Evolutionary conservation across 2,329 filamentous ascomycete species (phyloP).

Genomic region (Rutstroemia sp.): DNA sequence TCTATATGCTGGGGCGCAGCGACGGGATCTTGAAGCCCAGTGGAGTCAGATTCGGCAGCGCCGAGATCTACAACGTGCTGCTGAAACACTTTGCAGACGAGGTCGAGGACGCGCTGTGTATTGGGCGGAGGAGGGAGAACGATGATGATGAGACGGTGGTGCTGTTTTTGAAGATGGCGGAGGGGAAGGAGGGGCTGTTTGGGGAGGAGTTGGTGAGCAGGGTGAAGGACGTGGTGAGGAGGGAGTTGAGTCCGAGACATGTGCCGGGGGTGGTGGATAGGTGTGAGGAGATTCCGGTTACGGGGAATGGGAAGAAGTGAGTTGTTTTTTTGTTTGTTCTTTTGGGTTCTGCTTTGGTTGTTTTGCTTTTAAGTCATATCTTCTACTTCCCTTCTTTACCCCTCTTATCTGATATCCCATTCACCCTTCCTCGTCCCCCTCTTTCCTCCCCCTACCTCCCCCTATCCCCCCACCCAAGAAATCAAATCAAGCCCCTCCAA

Average conservation of each 20-base stretch:
- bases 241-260: slow-evolving; percentile 80
- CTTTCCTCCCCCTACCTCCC: neutral
- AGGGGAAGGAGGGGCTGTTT: slow-evolving; percentile 34
- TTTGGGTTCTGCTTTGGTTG: too few species aligned
- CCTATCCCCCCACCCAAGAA: neutral
- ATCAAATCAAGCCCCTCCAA: neutral
- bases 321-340: slow-evolving; percentile 29
- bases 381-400: neutral
- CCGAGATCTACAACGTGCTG: slow-evolving; percentile 95
- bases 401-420: neutral
- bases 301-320: slow-evolving; percentile 92
- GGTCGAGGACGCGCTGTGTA: slow-evolving; percentile 79
- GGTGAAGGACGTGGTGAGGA: slow-evolving; percentile 63
- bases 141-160: slow-evolving; percentile 45
- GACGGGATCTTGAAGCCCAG: slow-evolving; percentile 91
- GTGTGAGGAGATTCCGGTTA: slow-evolving; percentile 75
- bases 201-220: slow-evolving; percentile 49
- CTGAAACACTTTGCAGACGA: slow-evolving; percentile 72
- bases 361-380: too few species aligned
- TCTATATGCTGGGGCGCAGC: slow-evolving; percentile 86
- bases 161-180: slow-evolving; percentile 75
- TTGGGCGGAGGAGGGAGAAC: slow-evolving; percentile 58
- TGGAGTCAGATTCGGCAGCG: slow-evolving; percentile 85
- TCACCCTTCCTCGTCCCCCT: neutral
- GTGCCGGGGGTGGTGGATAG: slow-evolving; percentile 78